These are phyloP conservation scores for Lodderomyces theae DNA, from an alignment of 1,139 yeast genomes.

Conservation along the genomic window DNA sequence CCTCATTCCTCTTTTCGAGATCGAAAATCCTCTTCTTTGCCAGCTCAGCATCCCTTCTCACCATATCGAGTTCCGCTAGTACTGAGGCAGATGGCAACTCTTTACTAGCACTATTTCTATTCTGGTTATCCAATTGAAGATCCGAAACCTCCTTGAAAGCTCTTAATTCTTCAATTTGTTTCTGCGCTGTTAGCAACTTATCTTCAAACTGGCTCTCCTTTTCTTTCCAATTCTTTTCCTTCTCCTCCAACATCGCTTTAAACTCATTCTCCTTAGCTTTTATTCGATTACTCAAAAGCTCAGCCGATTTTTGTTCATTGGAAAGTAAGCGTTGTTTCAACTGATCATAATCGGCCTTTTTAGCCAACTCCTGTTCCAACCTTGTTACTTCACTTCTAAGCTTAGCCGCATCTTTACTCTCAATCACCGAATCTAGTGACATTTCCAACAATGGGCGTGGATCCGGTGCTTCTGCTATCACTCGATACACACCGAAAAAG, in stretches of 20 bases:
- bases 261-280: constrained; percentile 64
- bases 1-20: constrained; percentile 76
- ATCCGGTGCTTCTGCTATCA: constrained; percentile 88
- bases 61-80: constrained; percentile 58
- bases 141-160: constrained; percentile 55
- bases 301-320: constrained; percentile 58
- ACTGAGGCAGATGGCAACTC: constrained; percentile 23
- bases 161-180: constrained; percentile 52
- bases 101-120: constrained; percentile 9
- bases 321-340: constrained; percentile 60
- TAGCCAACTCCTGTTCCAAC: constrained; percentile 60
- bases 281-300: constrained; percentile 42
- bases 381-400: constrained; percentile 53
- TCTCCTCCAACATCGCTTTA: constrained; percentile 58
- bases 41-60: constrained; percentile 71
- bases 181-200: constrained; percentile 46
- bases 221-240: constrained; percentile 57
- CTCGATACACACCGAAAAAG: constrained; percentile 71
- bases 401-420: constrained; percentile 52
- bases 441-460: constrained; percentile 79
- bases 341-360: constrained; percentile 75
- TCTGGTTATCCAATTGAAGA: constrained; percentile 41
- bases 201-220: constrained; percentile 45
- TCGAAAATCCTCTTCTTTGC: constrained; percentile 68
- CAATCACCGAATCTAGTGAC: constrained; percentile 65